Percentiles rank a stretch among this genome's conserved stretches.
phyloP scores from a whole-genome alignment of 306 rosid species.

The Potentilla sterilis region DNA sequence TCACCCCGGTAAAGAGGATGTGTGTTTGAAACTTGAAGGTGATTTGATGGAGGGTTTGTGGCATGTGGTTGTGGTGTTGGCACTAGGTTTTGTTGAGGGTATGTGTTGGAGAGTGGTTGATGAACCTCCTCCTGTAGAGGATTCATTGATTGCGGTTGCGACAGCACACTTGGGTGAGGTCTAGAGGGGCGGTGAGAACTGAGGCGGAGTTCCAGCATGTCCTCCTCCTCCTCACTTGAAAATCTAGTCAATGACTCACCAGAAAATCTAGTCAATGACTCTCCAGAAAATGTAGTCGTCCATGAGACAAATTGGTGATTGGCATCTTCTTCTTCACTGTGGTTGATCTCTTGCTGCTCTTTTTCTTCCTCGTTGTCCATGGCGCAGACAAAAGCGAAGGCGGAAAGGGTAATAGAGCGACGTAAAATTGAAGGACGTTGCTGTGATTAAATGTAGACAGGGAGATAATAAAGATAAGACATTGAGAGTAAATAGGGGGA shows the following conservation, averaged over 20 bases:
- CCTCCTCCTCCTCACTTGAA: neutral
- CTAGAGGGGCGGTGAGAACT: neutral
- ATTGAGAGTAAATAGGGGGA: neutral
- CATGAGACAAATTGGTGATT: neutral
- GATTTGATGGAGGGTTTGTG: neutral
- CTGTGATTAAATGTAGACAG: neutral
- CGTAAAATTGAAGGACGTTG: neutral
- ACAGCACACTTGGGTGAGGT: neutral
- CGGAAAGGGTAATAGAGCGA: neutral
- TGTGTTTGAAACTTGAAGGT: neutral
- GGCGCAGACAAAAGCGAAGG: neutral
- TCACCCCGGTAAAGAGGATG: neutral
- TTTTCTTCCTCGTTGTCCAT: slow-evolving; percentile 5
- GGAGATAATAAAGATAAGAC: neutral
- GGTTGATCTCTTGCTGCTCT: slow-evolving; percentile 14
- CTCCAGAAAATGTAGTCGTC: too few species aligned
- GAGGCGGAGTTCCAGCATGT: slow-evolving; percentile 14
- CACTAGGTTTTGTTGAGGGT: neutral
- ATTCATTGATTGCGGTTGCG: neutral
- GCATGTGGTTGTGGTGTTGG: neutral
- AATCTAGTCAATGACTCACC: neutral
- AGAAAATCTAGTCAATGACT: too few species aligned
- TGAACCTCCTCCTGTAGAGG: neutral
- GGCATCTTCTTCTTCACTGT: neutral
- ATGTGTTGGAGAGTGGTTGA: neutral